Evolutionary conservation across 768 basidiomycete genomes (phyloP), one percentile per base, ranked within the genome.

Genomic region (Leccinellum rugosiceps): DNA sequence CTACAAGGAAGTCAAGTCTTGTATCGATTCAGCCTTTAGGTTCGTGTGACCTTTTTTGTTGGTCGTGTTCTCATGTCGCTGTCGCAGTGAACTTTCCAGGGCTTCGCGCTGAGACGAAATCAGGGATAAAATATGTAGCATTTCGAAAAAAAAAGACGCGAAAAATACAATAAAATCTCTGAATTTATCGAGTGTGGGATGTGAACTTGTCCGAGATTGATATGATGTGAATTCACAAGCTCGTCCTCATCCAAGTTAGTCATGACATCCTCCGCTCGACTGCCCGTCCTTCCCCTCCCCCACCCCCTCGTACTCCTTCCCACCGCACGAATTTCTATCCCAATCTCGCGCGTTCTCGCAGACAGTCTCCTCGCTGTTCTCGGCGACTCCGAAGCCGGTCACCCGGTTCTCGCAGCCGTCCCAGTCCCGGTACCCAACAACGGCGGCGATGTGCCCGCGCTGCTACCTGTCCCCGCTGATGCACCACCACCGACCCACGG

Each of bases 1-100:
- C 68, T 97, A 94, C 75, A 90, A 88, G 70, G 94, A 97, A 53
- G 81, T 98, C 75, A 95, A 91, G 74, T 69, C 81, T 3, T 95
- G 91, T 69, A 80, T 96, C 38, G 87, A 94, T 51, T 80, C 84
- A 4, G 89, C 94, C 9, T 96, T 94, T 69, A 79, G 78, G 94
- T 94, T 50, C 19, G 59, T 51, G 88, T 59, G 26, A 17, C 14
- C 10, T 5, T 8, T 0, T 4, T n/a, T 31, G 11, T 7, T 23
- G 31, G 45, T 46, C 38, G 41, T 50, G 14, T 44, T 54, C 21
- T 58, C 34, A 4, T 3, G 31, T 30, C 21, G 50, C 54, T 23
- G 34, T 52, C 47, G 21, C 62, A 86, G 84, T 57, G 85, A 86
- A 57, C 72, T 87, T 15, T 71, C 72, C 19, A 62, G 58, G 41